Conservation (phyloP, 371 early-diverging fungal genomes). For the Mucor lusitanicus region DNA sequence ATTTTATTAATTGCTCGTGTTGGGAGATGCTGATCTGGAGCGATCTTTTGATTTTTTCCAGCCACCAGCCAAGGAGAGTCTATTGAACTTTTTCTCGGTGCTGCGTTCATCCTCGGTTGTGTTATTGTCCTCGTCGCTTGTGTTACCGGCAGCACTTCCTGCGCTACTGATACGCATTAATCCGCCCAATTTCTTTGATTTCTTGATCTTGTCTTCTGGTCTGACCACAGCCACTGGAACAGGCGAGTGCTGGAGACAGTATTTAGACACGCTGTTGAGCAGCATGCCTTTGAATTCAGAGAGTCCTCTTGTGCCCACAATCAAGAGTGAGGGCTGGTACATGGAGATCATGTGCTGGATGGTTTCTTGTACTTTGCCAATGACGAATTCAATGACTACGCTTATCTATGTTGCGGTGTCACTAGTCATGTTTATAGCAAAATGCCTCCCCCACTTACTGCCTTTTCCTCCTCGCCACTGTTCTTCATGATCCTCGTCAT, state of each 20-base stretch:
- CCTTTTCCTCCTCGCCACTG: slow-evolving; percentile 28
- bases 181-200: slow-evolving; percentile 32
- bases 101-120: background rate
- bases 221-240: slow-evolving; percentile 63
- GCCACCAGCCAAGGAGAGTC: background rate
- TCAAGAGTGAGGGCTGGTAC: slow-evolving; percentile 60
- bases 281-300: slow-evolving; percentile 62
- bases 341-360: slow-evolving; percentile 61
- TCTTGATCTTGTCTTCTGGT: slow-evolving; percentile 54
- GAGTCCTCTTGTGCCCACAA: slow-evolving; percentile 62
- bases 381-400: slow-evolving; percentile 60
- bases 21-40: slow-evolving; percentile 1
- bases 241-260: slow-evolving; percentile 60
- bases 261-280: slow-evolving; percentile 58
- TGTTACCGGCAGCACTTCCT: slow-evolving; percentile 1
- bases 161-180: slow-evolving; percentile 32
- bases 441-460: slow-evolving; percentile 11
- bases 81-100: background rate
- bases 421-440: no score
- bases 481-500: slow-evolving; percentile 49
- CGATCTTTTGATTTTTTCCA: background rate
- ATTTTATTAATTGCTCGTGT: background rate
- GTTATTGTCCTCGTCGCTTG: background rate
- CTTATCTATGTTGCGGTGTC: slow-evolving; percentile 56
- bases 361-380: slow-evolving; percentile 65